phyloP scores from a whole-genome alignment of 768 basidiomycete species.

The Mycena alexandri region DNA sequence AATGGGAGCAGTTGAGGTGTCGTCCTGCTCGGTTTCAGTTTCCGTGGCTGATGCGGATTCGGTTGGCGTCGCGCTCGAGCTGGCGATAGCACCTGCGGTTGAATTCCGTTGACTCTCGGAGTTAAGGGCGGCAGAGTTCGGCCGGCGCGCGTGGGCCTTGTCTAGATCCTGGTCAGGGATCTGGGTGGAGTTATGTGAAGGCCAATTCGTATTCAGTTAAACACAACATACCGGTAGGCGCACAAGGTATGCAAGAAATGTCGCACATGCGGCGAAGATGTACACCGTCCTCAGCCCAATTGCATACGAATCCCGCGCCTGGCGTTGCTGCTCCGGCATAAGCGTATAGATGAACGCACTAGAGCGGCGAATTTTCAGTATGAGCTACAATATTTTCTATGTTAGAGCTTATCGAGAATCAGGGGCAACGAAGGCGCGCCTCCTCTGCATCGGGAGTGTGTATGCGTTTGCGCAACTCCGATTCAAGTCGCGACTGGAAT shows the following conservation, averaged over 20 bases:
- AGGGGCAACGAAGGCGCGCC: constrained; percentile 39
- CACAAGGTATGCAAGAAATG: constrained; percentile 69
- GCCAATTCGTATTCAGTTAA: too few species aligned
- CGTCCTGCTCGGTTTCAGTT: constrained; percentile 17
- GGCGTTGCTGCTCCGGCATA: background rate
- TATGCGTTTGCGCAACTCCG: constrained; percentile 68
- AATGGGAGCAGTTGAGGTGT: too few species aligned
- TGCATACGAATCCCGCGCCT: constrained; percentile 17
- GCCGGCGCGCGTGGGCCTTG: constrained; percentile 21
- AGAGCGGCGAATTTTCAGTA: background rate
- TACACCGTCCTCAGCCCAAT: constrained; percentile 75
- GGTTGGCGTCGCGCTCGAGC: constrained; percentile 17
- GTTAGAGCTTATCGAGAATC: constrained; percentile 59
- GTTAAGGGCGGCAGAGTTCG: background rate
- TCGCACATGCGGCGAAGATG: constrained; percentile 69
- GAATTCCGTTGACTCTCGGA: background rate
- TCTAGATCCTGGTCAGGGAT: constrained; percentile 34
- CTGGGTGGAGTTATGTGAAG: constrained; percentile 3
- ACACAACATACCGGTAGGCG: constrained; percentile 66
- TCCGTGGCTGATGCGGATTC: constrained; percentile 5
- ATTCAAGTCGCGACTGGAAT: constrained; percentile 71
- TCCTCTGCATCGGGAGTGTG: constrained; percentile 32
- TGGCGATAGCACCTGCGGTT: background rate
- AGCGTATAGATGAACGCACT: background rate
- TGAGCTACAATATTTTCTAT: background rate